Evolutionary conservation across 768 basidiomycete genomes (phyloP).

Genomic region (Pseudohyphozyma bogoriensis): DNA sequence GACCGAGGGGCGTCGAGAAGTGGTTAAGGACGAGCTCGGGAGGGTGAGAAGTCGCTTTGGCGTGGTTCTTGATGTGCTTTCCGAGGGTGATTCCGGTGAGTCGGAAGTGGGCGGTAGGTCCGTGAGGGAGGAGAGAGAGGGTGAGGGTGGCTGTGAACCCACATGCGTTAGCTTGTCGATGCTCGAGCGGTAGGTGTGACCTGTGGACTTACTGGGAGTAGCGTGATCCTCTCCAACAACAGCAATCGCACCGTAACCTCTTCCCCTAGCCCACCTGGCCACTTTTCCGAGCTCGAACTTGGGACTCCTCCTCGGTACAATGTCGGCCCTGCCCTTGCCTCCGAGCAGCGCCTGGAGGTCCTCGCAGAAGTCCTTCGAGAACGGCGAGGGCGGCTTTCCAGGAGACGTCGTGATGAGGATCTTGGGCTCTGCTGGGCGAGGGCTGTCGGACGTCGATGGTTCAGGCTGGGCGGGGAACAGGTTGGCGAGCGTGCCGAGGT

Average conservation of each 20-base stretch:
- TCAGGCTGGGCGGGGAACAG: conserved; percentile 45
- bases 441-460: conserved; percentile 47
- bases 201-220: conserved; percentile 62
- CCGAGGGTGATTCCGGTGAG: conserved; percentile 78
- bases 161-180: neutral
- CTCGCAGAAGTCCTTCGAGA: conserved; percentile 26
- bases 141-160: conserved; percentile 71
- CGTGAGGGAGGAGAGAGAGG: conserved; percentile 75
- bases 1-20: conserved; percentile 86
- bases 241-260: conserved; percentile 77
- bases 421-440: conserved; percentile 25
- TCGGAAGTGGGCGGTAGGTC: conserved; percentile 93
- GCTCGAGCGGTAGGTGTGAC: conserved; percentile 3
- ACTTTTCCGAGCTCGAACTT: conserved; percentile 93
- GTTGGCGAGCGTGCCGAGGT: conserved; percentile 36
- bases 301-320: conserved; percentile 66
- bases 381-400: conserved; percentile 27
- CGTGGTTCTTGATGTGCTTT: conserved; percentile 83
- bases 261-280: conserved; percentile 81
- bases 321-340: conserved; percentile 47
- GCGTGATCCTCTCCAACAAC: conserved; percentile 96
- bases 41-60: conserved; percentile 78
- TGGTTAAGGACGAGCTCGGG: conserved; percentile 92
- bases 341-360: conserved; percentile 38
- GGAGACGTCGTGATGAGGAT: conserved; percentile 28